Base-by-base conservation (phyloP, 2,329 filamentous ascomycete genomes). In the Calonectria fujianensis region DNA sequence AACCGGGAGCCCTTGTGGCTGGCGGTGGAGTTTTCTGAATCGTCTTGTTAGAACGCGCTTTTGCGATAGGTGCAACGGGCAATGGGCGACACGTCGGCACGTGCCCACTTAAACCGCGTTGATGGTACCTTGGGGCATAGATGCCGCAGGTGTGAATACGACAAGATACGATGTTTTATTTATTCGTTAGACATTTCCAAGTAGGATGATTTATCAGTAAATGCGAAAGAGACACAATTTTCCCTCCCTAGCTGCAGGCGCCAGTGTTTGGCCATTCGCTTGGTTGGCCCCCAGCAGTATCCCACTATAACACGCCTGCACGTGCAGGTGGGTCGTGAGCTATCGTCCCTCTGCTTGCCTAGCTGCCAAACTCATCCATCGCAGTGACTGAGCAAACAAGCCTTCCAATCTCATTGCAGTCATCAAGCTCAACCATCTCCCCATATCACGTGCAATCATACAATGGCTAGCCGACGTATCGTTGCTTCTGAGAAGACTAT, bases 391-490 rank as follows among this genome's bases (percentile, higher is more conserved):
- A 61, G 39, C 50, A 69, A 69, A 50, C 41, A 50, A 70, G 59
- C 65, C 52, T 9, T 65, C 29, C 66, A 52, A 50, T 57, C 70
- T 69, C 75, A 75, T 74, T 48, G 59, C 64, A 54, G 74, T 70
- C 59, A 35, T 69, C 63, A 64, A 74, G 8, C 70, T 11, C 50
- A 70, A 39, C 69, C 75, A 68, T 64, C 76, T 72, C 72, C 59
- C 69, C 65, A 73, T 27, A 73, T 16, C 29, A 59, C 35, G 31
- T 64, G 48, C 35, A 41, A 37, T 37, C 59, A 35, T 78, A 88
- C 68, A 78, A 96, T 96, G 94, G 89, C 94, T 16, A 93, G 93
- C 54, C 89, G 92, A 85, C 90, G 94, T 81, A 93, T 92, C 81
- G 87, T 93, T 76, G 89, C 89, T 48, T 85, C 88, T 9, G 93